Base-by-base conservation (phyloP, 495 filamentous ascomycete genomes). In the Sordaria brevicollis region DNA sequence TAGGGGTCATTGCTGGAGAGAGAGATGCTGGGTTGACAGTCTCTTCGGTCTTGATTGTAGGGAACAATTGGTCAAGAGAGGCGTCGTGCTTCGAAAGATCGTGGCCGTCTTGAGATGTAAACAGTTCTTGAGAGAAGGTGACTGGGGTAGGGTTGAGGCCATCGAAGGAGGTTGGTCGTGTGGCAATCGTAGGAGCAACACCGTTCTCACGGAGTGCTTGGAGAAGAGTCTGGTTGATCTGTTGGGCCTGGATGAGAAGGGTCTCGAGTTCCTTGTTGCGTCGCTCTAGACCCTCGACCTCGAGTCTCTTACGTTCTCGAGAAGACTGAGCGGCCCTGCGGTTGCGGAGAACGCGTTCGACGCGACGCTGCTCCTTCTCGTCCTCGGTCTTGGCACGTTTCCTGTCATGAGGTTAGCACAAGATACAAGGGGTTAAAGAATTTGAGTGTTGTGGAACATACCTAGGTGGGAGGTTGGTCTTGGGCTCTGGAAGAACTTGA, bases 381-480 rank as follows among this genome's bases (percentile, higher is more conserved):
- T 97, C 95, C 68, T 96, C 93, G 34, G 95, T 99, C 87, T 97
- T 99, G 75, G 95, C 95, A 70, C 95, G 93, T 87, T 99, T 99
- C 70, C 92, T 94, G 68, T 17, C 67, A 69, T 35, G 31, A 19
- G 29, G 70, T 75, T 71, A 71, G 66, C n/a, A 70, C 39, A 68
- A 67, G 68, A 38, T 65, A 67, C 62, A 70, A 15, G 69, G 54
- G 35, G 54, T 5, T 25, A 21, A 13, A 67, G n/a, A 38, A 65
- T 17, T 36, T 17, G 6, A 49, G 35, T 37, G 36, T 35, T 69
- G 78, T 86, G 77, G 31, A 65, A n/a, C 73, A 54, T 91, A 94
- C 92, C 94, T 89, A 69, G 95, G 95, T 73, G 95, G 95, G 34
- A 99, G 87, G 74, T 96, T 97, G 43, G 95, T 99, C 86, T 95